phyloP scores from a whole-genome alignment of 306 rosid genomes.

The Alnus rubra region DNA sequence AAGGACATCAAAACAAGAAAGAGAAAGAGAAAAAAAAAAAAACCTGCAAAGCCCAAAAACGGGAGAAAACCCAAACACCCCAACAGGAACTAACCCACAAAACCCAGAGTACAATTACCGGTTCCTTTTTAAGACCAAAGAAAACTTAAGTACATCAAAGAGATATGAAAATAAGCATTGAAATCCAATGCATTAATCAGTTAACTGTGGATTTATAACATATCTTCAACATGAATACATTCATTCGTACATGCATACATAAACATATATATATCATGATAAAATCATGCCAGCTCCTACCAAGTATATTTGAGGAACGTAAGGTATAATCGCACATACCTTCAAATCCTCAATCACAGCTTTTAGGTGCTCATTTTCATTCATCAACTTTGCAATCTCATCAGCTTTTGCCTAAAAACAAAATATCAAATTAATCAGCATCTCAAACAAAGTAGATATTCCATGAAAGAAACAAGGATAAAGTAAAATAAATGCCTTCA shows the following conservation, averaged over 20 bases:
- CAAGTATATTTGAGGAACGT: conserved; percentile 14
- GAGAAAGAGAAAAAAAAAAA: too few species aligned
- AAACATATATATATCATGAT: not conserved
- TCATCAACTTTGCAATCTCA: conserved; percentile 92
- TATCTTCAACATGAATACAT: not conserved
- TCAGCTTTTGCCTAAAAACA: conserved; percentile 86
- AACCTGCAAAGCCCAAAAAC: too few species aligned
- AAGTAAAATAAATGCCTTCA: not conserved
- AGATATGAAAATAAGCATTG: not conserved
- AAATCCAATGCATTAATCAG: not conserved
- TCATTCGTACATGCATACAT: not conserved
- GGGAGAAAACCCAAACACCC: too few species aligned
- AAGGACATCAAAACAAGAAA: too few species aligned
- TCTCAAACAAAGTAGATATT: conserved; percentile 3
- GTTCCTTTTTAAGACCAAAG: not conserved
- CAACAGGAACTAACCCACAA: too few species aligned
- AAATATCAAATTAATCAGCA: conserved; percentile 5
- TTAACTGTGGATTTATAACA: not conserved
- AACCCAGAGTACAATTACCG: not conserved
- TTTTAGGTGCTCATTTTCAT: conserved; percentile 90
- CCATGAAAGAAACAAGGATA: not conserved
- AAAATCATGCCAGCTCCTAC: not conserved
- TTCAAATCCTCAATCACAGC: conserved; percentile 71
- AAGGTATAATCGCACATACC: conserved; percentile 43
- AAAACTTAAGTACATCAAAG: not conserved